Conservation (phyloP, 139 green algal species). For the Monoraphidium neglectum region DNA sequence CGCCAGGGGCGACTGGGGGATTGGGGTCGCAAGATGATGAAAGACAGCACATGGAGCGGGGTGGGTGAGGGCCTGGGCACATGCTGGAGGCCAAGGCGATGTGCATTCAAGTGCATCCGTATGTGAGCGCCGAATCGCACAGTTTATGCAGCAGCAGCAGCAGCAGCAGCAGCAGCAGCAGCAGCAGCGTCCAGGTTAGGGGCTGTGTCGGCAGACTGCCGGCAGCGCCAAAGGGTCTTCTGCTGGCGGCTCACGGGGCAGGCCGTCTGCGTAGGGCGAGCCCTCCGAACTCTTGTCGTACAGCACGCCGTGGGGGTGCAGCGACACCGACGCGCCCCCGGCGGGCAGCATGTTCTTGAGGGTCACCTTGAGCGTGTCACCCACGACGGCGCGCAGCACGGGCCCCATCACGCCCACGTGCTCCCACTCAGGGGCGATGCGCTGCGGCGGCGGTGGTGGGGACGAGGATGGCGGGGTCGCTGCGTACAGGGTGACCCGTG, state of each 20-base stretch:
- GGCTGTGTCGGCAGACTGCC: neutral
- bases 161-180: conserved; percentile 14
- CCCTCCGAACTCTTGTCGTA: conserved; percentile 76
- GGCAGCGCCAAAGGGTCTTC: neutral
- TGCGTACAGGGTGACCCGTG: no score
- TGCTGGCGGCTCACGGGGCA: conserved; percentile 10
- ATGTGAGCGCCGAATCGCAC: no score
- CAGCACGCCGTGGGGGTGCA: conserved; percentile 75
- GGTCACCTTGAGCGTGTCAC: conserved; percentile 56
- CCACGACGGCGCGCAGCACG: conserved; percentile 60
- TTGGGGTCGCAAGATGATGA: no score
- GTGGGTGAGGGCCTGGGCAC: no score
- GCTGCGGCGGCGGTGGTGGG: conserved; percentile 9
- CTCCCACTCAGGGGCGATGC: conserved; percentile 26
- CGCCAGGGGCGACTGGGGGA: conserved; percentile 1
- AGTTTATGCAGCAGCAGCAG: no score
- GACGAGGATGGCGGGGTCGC: no score
- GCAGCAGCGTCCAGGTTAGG: neutral
- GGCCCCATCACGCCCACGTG: conserved; percentile 75
- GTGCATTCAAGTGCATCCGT: no score
- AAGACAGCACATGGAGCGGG: no score
- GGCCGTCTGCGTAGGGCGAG: conserved; percentile 65
- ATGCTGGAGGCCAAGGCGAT: no score
- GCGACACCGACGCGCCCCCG: conserved; percentile 20
- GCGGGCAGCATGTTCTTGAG: conserved; percentile 33